Conservation (phyloP, 768 basidiomycete species). For the Auricularia sp. region DNA sequence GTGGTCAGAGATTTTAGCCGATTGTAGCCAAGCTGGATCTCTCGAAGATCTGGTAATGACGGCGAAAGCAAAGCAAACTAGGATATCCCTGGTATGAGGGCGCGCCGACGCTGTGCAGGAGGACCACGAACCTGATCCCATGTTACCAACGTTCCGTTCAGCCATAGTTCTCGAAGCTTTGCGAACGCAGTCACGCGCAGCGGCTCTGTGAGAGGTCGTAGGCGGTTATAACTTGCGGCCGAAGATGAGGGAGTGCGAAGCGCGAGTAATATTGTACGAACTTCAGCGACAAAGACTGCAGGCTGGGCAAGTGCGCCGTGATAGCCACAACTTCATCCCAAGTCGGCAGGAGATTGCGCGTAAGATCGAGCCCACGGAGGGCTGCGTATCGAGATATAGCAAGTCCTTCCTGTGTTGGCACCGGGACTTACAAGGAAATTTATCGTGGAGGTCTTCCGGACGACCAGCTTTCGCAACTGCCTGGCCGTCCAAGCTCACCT, state of each 20-base stretch:
- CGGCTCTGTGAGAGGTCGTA: constrained; percentile 27
- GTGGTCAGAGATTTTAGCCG: constrained; percentile 27
- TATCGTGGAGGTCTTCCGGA: constrained; percentile 39
- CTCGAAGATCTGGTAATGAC: constrained; percentile 10
- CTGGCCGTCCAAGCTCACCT: constrained; percentile 70
- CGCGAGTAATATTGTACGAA: constrained; percentile 29
- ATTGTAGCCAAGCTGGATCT: constrained; percentile 67
- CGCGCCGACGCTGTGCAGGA: not conserved
- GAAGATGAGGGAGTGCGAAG: constrained; percentile 7
- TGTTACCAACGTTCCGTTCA: constrained; percentile 61
- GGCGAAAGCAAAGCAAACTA: not conserved
- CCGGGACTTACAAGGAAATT: constrained; percentile 55
- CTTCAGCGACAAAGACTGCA: constrained; percentile 71
- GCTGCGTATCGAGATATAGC: constrained; percentile 30
- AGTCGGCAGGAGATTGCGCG: constrained; percentile 55
- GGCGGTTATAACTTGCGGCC: constrained; percentile 51
- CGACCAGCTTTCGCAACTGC: constrained; percentile 40
- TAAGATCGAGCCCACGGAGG: constrained; percentile 72
- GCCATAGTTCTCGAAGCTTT: constrained; percentile 50
- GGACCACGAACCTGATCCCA: constrained; percentile 51
- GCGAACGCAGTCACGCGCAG: constrained; percentile 28
- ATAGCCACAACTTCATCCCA: constrained; percentile 68
- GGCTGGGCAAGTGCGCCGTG: constrained; percentile 42
- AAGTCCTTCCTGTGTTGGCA: constrained; percentile 10
- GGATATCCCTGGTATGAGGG: not conserved